Percentiles rank a stretch among this genome's conserved stretches.
phyloP scores from a whole-genome alignment of 1,284 basidiomycete genomes.

The Cryptococcus maquisensis region DNA sequence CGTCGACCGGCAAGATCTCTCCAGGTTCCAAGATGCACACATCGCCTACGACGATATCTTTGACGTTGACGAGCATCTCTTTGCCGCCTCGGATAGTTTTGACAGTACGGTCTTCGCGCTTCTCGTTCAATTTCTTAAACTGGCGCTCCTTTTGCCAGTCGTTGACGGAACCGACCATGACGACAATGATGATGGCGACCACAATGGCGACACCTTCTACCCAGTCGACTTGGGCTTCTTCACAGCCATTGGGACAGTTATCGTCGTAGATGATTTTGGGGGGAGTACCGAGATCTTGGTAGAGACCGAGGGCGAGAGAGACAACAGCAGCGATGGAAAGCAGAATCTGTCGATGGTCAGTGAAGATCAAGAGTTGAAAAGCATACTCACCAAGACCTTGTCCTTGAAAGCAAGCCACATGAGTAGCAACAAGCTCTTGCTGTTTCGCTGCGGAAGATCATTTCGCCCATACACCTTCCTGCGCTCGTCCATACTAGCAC shows the following conservation, averaged over 20 bases:
- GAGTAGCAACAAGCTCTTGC: slow-evolving; percentile 73
- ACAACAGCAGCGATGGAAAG: slow-evolving; percentile 86
- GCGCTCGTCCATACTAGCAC: slow-evolving; percentile 62
- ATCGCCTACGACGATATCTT: slow-evolving; percentile 92
- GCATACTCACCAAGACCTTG: slow-evolving; percentile 71
- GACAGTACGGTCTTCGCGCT: slow-evolving; percentile 90
- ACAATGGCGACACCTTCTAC: slow-evolving; percentile 98
- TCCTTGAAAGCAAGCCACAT: slow-evolving; percentile 96
- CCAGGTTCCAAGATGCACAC: slow-evolving; percentile 88
- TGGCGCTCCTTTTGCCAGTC: slow-evolving; percentile 94
- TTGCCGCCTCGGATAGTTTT: slow-evolving; percentile 83
- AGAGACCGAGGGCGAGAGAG: slow-evolving; percentile 88
- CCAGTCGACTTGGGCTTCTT: slow-evolving; percentile 70
- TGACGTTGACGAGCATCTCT: slow-evolving; percentile 73
- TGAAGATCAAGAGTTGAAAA: slow-evolving; percentile 1
- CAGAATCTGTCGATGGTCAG: slow-evolving; percentile 59
- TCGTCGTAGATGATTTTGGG: slow-evolving; percentile 53
- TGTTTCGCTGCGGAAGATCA: slow-evolving; percentile 68
- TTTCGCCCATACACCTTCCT: slow-evolving; percentile 78
- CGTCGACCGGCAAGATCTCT: slow-evolving; percentile 93
- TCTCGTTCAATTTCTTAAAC: slow-evolving; percentile 85
- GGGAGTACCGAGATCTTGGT: slow-evolving; percentile 79
- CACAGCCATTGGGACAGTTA: slow-evolving; percentile 53
- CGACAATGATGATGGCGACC: slow-evolving; percentile 74
- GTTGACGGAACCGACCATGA: slow-evolving; percentile 50